Evolutionary conservation across 352 stramenopile species (phyloP).

Genomic region (Phytopythium montanum): DNA sequence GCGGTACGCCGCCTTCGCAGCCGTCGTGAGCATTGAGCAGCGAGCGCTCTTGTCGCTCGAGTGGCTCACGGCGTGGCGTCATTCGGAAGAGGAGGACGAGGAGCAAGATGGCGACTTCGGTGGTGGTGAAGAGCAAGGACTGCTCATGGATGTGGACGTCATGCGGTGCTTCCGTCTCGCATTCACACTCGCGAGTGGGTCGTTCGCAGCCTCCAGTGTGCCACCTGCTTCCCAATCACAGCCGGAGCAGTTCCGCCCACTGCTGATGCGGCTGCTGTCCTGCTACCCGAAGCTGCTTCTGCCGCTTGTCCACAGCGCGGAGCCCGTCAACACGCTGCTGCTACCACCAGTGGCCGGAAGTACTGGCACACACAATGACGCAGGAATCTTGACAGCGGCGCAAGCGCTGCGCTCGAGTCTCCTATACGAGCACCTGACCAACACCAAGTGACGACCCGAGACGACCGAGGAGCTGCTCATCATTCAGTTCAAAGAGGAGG

Average conservation of each 20-base stretch:
- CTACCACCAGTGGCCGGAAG: background rate
- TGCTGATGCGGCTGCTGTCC: constrained; percentile 34
- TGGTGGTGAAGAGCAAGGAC: background rate
- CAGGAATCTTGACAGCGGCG: constrained; percentile 5
- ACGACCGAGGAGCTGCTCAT: background rate
- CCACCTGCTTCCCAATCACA: constrained; percentile 1
- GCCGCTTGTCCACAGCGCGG: constrained; percentile 8
- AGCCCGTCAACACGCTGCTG: background rate
- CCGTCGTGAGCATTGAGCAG: constrained; percentile 38
- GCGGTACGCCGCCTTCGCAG: constrained; percentile 38
- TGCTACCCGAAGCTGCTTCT: constrained; percentile 25
- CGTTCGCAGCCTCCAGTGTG: constrained; percentile 11
- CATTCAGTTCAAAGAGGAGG: background rate
- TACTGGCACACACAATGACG: background rate
- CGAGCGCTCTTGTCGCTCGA: constrained; percentile 29
- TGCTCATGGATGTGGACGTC: constrained; percentile 38
- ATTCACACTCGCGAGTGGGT: constrained; percentile 24
- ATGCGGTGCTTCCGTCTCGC: constrained; percentile 30
- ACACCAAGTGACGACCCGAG: constrained; percentile 7
- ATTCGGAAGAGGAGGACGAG: background rate
- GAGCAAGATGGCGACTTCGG: background rate
- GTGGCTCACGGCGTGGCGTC: constrained; percentile 16
- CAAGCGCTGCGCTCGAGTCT: constrained; percentile 42
- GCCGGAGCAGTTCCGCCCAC: constrained; percentile 29
- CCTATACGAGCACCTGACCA: constrained; percentile 48